Evolutionary conservation across 164 flowering plant genomes (phyloP).

Genomic region (Sextonia rubra): DNA sequence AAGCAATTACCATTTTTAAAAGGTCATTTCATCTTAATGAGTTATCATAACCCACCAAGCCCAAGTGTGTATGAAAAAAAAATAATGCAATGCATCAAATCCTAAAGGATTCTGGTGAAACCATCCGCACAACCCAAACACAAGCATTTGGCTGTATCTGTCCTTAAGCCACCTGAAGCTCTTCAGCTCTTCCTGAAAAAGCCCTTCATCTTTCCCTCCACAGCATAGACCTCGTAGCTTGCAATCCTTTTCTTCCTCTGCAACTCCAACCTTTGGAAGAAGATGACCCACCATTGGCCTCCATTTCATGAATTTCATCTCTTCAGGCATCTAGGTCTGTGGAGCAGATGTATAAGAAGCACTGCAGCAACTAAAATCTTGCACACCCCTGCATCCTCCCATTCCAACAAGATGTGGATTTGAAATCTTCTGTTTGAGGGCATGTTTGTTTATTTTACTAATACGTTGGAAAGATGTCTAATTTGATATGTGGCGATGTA

Average conservation of each 20-base stretch:
- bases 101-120: slow-evolving; percentile 1
- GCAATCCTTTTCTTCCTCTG: slow-evolving; percentile 50
- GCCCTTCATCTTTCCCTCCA: slow-evolving; percentile 40
- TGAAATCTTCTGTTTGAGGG: slow-evolving; percentile 44
- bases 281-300: slow-evolving; percentile 14
- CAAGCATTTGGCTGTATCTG: slow-evolving; percentile 41
- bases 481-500: no score
- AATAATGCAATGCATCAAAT: no score
- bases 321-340: slow-evolving; percentile 22
- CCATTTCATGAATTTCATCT: slow-evolving; percentile 33
- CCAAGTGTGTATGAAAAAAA: neutral
- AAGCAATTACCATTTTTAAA: no score
- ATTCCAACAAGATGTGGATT: slow-evolving; percentile 52
- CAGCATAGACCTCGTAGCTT: slow-evolving; percentile 32
- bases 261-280: slow-evolving; percentile 28
- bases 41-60: neutral
- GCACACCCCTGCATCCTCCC: slow-evolving; percentile 40
- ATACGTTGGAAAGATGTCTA: no score
- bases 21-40: neutral
- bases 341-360: slow-evolving; percentile 31
- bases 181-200: slow-evolving; percentile 32
- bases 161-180: slow-evolving; percentile 69
- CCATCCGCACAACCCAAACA: neutral
- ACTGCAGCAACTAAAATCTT: slow-evolving; percentile 60
- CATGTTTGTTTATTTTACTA: no score